Conservation (phyloP, 192 early-diverging fungal genomes). For the Lunasporangiospora selenospora region DNA sequence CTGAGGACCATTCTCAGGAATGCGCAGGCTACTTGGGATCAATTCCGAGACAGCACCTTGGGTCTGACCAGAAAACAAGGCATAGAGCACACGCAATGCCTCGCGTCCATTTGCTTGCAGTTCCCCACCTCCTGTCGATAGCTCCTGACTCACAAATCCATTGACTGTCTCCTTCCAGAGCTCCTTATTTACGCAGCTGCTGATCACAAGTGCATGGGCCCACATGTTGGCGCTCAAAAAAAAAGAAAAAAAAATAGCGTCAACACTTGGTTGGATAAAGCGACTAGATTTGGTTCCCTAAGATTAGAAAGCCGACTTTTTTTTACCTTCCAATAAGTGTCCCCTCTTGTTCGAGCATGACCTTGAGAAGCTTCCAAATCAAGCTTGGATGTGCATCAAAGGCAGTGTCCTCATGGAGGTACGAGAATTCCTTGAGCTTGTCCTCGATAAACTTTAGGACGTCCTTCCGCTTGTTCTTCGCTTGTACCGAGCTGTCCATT, state of each 20-base stretch:
- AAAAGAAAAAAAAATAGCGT: slow-evolving; percentile 48
- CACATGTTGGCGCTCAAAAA: slow-evolving; percentile 64
- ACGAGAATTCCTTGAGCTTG: slow-evolving; percentile 29
- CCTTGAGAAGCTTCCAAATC: slow-evolving; percentile 68
- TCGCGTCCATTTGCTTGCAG: slow-evolving; percentile 44
- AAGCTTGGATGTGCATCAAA: slow-evolving; percentile 44
- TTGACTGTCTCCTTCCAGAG: slow-evolving; percentile 82
- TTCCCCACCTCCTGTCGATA: slow-evolving; percentile 50
- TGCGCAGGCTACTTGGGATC: slow-evolving; percentile 24
- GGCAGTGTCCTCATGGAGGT: slow-evolving; percentile 11
- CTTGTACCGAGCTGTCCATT: slow-evolving; percentile 51
- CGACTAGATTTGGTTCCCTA: no score
- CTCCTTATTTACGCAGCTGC: slow-evolving; percentile 85
- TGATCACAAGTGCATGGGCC: slow-evolving; percentile 91
- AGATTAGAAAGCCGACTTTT: no score
- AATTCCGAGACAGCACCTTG: slow-evolving; percentile 50
- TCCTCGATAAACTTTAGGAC: slow-evolving; percentile 49
- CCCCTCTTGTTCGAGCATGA: slow-evolving; percentile 71
- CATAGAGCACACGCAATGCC: slow-evolving; percentile 68
- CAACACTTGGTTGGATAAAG: no score
- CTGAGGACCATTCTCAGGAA: neutral
- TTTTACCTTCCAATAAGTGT: slow-evolving; percentile 60
- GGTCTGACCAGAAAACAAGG: slow-evolving; percentile 70
- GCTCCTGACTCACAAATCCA: slow-evolving; percentile 66
- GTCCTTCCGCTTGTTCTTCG: slow-evolving; percentile 58